Percentiles rank a stretch among this genome's conserved stretches.
Evolutionary conservation across 2,329 filamentous ascomycete genomes (phyloP).

Genomic region (Claviceps sp.): DNA sequence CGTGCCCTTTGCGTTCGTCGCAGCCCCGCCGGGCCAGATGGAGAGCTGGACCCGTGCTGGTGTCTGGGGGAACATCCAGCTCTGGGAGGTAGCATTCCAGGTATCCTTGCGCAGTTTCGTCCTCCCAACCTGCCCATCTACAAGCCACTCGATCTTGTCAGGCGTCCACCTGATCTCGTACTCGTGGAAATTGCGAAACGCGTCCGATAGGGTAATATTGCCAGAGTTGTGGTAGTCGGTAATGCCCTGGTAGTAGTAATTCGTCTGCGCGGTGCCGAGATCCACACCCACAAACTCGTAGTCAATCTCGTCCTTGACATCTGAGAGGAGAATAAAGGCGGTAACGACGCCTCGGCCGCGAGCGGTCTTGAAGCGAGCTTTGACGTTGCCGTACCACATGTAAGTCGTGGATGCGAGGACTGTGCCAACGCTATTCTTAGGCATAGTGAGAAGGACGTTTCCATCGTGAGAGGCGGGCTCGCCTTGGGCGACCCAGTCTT

Average conservation of each 20-base stretch:
- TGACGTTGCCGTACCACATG: conserved; percentile 94
- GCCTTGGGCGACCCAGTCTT: conserved; percentile 84
- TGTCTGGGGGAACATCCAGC: conserved; percentile 82
- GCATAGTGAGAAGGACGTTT: conserved; percentile 78
- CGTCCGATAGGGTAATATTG: conserved; percentile 58
- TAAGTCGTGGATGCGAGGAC: conserved; percentile 73
- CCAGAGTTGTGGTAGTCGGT: conserved; percentile 66
- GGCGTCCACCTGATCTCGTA: conserved; percentile 92
- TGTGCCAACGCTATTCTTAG: conserved; percentile 70
- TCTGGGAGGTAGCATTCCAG: conserved; percentile 71
- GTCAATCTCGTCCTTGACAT: conserved; percentile 97
- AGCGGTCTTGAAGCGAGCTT: conserved; percentile 71
- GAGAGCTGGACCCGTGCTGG: conserved; percentile 85
- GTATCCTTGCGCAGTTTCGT: conserved; percentile 64
- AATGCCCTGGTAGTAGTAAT: conserved; percentile 94
- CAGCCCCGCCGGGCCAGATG: conserved; percentile 83
- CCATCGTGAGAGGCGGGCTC: conserved; percentile 54
- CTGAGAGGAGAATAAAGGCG: conserved; percentile 87
- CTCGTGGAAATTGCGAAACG: conserved; percentile 66
- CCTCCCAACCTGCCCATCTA: conserved; percentile 70
- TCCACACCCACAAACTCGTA: conserved; percentile 87
- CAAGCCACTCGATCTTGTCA: conserved; percentile 71
- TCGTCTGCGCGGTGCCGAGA: conserved; percentile 68
- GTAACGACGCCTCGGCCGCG: conserved; percentile 85
- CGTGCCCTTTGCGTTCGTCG: conserved; percentile 69